phyloP scores from a whole-genome alignment of 2,329 filamentous ascomycete genomes.

The Microsporum audouinii region DNA sequence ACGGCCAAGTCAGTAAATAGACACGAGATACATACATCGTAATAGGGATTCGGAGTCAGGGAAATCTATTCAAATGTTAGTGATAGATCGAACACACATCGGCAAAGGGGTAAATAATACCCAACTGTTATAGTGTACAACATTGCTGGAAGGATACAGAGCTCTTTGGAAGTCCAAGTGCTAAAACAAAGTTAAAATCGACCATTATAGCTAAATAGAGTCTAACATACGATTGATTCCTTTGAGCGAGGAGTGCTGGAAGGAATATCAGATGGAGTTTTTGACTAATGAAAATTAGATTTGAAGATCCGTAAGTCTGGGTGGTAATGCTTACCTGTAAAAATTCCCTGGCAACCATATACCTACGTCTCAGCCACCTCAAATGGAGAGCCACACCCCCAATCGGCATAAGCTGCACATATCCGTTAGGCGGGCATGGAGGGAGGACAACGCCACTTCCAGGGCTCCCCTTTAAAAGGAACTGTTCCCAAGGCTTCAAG shows the following conservation, averaged over 20 bases:
- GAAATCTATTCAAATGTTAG: not conserved
- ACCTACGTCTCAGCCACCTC: slow-evolving; percentile 6
- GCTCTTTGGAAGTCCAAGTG: slow-evolving; percentile 1
- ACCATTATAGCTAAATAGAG: not conserved
- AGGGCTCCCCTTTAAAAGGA: slow-evolving; percentile 13
- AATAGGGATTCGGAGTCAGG: not conserved
- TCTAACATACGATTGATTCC: not conserved
- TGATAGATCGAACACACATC: not conserved
- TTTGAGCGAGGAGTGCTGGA: not conserved
- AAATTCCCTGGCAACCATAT: slow-evolving; percentile 2
- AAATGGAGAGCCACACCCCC: slow-evolving; percentile 11
- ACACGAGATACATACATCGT: not conserved
- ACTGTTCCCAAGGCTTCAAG: slow-evolving; percentile 13
- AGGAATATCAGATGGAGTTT: not conserved
- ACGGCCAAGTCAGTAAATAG: too few relatives aligned
- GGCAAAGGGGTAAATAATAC: not conserved
- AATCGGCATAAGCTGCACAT: slow-evolving; percentile 10
- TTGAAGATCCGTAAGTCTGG: not conserved
- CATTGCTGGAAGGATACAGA: not conserved
- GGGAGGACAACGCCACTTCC: slow-evolving; percentile 9
- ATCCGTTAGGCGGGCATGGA: slow-evolving; percentile 1
- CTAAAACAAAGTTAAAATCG: not conserved
- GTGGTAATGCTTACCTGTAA: not conserved
- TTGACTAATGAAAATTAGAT: not conserved
- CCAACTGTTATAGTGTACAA: not conserved